Evolutionary conservation across 768 basidiomycete genomes (phyloP).

Genomic region (Suillus americanus): DNA sequence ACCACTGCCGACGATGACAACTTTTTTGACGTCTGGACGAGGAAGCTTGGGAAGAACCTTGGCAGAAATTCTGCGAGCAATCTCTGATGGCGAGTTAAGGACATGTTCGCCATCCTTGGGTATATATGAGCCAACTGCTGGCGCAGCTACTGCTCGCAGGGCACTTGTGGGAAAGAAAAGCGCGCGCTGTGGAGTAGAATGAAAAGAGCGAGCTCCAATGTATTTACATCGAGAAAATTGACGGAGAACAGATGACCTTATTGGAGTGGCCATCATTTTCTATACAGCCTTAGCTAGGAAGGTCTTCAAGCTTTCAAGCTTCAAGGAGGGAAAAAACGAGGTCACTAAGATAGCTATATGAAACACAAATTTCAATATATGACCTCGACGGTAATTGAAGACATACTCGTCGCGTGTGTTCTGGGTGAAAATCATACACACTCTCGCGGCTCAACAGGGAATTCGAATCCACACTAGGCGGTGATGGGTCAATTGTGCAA

Average conservation of each 20-base stretch:
- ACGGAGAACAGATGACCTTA: constrained; percentile 9
- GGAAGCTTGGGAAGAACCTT: constrained; percentile 91
- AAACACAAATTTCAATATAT: not conserved
- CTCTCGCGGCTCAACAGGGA: constrained; percentile 7
- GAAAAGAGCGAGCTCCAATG: constrained; percentile 46
- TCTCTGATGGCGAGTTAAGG: constrained; percentile 90
- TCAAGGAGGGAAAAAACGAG: constrained; percentile 31
- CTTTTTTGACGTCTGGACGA: constrained; percentile 89
- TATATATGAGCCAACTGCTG: constrained; percentile 69
- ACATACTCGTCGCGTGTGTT: constrained; percentile 36
- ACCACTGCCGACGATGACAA: constrained; percentile 94
- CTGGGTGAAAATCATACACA: constrained; percentile 33
- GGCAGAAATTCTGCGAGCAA: constrained; percentile 91
- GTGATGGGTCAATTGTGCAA: not conserved
- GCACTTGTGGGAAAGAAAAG: constrained; percentile 46
- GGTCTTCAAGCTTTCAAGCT: constrained; percentile 10
- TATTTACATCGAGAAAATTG: constrained; percentile 19
- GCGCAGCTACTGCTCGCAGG: constrained; percentile 67
- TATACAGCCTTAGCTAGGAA: not conserved
- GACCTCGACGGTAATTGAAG: not conserved
- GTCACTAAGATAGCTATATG: constrained; percentile 29
- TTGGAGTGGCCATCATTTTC: not conserved
- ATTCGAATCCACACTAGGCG: not conserved
- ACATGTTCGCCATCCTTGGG: constrained; percentile 70
- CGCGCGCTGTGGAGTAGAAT: constrained; percentile 40